Evolutionary conservation across 2,329 filamentous ascomycete genomes (phyloP), one percentile per base, ranked within the genome.

Genomic region (Cladosporium sp.): DNA sequence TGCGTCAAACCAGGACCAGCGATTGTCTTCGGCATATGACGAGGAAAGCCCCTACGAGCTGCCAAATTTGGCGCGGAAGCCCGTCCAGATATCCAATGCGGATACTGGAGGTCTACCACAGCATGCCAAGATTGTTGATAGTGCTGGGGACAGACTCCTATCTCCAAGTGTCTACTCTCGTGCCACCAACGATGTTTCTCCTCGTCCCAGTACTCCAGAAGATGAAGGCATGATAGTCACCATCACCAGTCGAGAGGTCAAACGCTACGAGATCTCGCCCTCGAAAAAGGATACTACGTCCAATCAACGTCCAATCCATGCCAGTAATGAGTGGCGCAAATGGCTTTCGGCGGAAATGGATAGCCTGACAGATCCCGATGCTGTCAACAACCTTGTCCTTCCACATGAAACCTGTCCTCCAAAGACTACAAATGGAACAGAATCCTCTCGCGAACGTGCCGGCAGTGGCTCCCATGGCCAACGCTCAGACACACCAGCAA

Each of bases 131-230:
- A 48, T 53, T 18, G 36, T 29, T 9, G 39, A 43, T 3, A 46
- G 54, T 8, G n/a, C 16, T 19, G 36, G 51, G 2, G 40, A 55
- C n/a, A 43, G 38, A 16, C 48, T 60, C 7, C 53, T 73, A 41
- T 76, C 73, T 1, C 73, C 73, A 1, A 76, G 73, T 49, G 55
- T 76, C 9, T 76, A 76, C 52, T 75, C 73, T 4, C 62, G 68
- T 1, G 66, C 68, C 9, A 71, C 69, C 0, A 67, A 73, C 51
- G 69, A 67, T 11, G 54, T 58, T 50, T 55, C 72, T 53, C 57
- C 67, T 57, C 48, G 66, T 12, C 55, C 60, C 13, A 38, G 54
- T 9, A 62, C 60, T 18, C 63, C 62, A 2, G 58, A 54, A 16
- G 58, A 43, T 4, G 59, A 59, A 3, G 61, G 61, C 4, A 73